Conservation (phyloP, 495 filamentous ascomycete genomes). For the Trypethelium eluteriae region DNA sequence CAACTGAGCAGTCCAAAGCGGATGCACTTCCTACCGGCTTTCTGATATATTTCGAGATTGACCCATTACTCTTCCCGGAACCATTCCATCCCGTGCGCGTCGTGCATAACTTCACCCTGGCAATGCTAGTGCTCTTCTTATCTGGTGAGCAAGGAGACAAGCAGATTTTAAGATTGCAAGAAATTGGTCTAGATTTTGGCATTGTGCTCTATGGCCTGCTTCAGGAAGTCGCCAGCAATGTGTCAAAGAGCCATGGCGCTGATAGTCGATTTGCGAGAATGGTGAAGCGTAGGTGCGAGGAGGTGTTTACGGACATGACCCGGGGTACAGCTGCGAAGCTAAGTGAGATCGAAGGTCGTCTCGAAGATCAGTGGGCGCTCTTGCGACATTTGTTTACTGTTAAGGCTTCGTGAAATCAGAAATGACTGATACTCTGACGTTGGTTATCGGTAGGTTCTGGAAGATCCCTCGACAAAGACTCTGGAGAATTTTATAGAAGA, state of each 20-base stretch:
- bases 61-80: conserved; percentile 31
- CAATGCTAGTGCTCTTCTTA: conserved; percentile 29
- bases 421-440: no score
- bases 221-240: conserved; percentile 25
- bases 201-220: conserved; percentile 29
- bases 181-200: conserved; percentile 25
- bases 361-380: conserved; percentile 11
- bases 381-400: not conserved
- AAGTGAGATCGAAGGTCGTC: not conserved
- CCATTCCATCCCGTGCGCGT: conserved; percentile 33
- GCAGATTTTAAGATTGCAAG: conserved; percentile 16
- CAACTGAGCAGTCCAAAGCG: not conserved
- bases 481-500: no score
- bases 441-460: no score
- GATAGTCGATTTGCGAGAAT: conserved; percentile 28
- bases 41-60: conserved; percentile 27
- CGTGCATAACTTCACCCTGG: conserved; percentile 33
- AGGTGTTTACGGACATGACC: conserved; percentile 14
- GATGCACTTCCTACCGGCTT: conserved; percentile 14
- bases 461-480: no score
- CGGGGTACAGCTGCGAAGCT: not conserved
- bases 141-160: conserved; percentile 16
- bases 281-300: conserved; percentile 25
- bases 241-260: conserved; percentile 32
- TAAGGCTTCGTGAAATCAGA: not conserved